Base-by-base conservation (phyloP, 352 stramenopile species). In the Phytophthora uliginosa region DNA sequence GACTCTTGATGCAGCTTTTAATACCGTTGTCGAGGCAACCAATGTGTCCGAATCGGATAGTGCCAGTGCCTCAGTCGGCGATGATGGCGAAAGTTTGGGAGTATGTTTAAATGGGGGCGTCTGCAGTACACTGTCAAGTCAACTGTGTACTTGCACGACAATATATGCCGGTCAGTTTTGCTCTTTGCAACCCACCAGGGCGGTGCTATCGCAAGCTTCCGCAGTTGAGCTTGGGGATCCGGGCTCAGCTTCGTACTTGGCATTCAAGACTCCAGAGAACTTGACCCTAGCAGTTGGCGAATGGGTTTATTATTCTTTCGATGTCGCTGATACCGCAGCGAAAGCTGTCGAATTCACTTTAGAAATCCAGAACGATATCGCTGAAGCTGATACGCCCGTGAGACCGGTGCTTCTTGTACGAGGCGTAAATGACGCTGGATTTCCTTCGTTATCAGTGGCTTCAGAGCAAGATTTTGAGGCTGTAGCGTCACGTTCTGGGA, bases 221-320 rank as follows among this genome's bases (percentile, higher is more conserved):
- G 18, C 26, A 9, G 10, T 31, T 45, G 7, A 34, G 48, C 22
- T 22, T 7, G 4, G 28, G 28, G 13, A 64, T 18, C 22, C 56
- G 42, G 20, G 54, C 10, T 20, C 69, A 12, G 66, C 69, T 33
- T 77, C 64, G 20, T 85, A 82, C 24, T 12, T 66, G 28, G 75
- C 73, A 8, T 86, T 76, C 48, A 50, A 68, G 20, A 75, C 67
- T n/a, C 20, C 65, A 53, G 54, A 62, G 8, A 67, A 71, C 52
- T 55, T 63, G 36, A 63, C 73, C 9, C 66, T 94, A 33, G 71
- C 60, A 15, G 79, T 88, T 20, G 85, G 85, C 3, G 72, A 78
- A 4, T 94, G 86, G 88, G 38, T 62, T 13, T 92, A 94, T 59
- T 91, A 81, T 36, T 83, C 86, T 3, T 93, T 95, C 56, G 86